Conservation (phyloP, 2,329 filamentous ascomycete species). For the Aspergillus puulaauensis region DNA sequence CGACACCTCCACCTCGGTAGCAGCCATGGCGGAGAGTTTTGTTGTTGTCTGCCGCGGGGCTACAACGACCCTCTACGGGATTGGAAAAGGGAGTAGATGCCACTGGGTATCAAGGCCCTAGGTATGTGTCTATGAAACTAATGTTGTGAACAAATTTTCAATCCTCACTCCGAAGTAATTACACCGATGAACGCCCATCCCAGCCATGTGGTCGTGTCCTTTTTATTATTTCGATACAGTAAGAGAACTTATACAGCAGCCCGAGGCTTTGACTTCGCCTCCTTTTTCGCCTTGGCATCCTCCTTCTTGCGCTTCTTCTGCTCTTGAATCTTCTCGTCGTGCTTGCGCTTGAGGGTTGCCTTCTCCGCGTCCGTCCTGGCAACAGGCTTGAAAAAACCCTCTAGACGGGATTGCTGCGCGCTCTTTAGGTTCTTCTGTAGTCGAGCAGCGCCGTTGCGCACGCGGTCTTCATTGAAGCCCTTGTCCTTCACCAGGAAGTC, state of each 20-base stretch:
- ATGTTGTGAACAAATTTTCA: neutral
- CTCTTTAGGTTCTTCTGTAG: constrained; percentile 89
- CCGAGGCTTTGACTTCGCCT: constrained; percentile 81
- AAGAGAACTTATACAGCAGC: constrained; percentile 45
- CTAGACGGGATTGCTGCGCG: constrained; percentile 84
- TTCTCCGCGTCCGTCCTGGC: constrained; percentile 87
- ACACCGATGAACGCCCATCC: neutral
- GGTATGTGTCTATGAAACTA: neutral
- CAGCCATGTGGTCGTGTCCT: neutral
- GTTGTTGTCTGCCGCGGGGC: neutral
- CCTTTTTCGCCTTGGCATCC: constrained; percentile 93
- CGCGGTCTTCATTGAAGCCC: constrained; percentile 93
- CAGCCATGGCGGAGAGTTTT: neutral
- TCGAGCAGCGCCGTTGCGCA: constrained; percentile 73
- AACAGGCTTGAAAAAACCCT: constrained; percentile 95
- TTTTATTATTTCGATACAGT: neutral
- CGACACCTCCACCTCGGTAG: neutral
- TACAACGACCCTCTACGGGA: neutral
- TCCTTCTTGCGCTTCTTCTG: constrained; percentile 95
- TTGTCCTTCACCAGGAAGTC: constrained; percentile 91
- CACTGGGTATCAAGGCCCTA: neutral
- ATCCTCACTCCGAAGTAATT: neutral
- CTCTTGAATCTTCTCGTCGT: constrained; percentile 86
- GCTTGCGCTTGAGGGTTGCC: constrained; percentile 82
- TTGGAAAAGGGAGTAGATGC: neutral